Evolutionary conservation across 768 basidiomycete species (phyloP).

Genomic region (Erythrobasidium yunnanense): DNA sequence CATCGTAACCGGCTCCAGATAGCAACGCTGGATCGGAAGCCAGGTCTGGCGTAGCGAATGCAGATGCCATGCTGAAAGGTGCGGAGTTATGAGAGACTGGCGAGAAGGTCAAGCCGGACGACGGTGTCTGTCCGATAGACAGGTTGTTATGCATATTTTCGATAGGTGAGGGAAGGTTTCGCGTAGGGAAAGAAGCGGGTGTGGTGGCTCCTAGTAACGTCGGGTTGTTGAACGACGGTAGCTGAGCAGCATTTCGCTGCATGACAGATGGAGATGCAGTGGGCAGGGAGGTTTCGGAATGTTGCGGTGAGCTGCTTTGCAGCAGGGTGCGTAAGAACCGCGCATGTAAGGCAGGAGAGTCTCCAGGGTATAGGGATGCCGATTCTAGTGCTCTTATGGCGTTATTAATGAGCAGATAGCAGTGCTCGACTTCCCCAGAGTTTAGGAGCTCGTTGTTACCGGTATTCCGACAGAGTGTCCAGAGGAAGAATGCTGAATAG

Average conservation of each 20-base stretch:
- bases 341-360: constrained; percentile 19
- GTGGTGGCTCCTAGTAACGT: too few relatives aligned
- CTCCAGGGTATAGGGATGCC: constrained; percentile 21
- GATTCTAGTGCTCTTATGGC: constrained; percentile 17
- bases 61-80: neutral
- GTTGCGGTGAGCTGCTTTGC: neutral
- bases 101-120: neutral
- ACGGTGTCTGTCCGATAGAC: neutral
- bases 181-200: too few relatives aligned
- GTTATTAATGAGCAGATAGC: neutral
- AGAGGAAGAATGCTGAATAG: constrained; percentile 26
- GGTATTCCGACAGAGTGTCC: constrained; percentile 18
- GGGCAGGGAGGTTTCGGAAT: too few relatives aligned
- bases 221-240: neutral
- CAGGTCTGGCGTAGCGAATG: neutral
- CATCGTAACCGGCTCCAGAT: neutral
- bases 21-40: neutral
- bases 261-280: too few relatives aligned
- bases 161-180: neutral
- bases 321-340: constrained; percentile 13
- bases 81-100: too few relatives aligned
- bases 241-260: neutral
- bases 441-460: neutral
- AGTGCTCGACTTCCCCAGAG: constrained; percentile 21
- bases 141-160: neutral